Conservation (phyloP, 1,284 basidiomycete species). For the Vanrija humicola region DNA sequence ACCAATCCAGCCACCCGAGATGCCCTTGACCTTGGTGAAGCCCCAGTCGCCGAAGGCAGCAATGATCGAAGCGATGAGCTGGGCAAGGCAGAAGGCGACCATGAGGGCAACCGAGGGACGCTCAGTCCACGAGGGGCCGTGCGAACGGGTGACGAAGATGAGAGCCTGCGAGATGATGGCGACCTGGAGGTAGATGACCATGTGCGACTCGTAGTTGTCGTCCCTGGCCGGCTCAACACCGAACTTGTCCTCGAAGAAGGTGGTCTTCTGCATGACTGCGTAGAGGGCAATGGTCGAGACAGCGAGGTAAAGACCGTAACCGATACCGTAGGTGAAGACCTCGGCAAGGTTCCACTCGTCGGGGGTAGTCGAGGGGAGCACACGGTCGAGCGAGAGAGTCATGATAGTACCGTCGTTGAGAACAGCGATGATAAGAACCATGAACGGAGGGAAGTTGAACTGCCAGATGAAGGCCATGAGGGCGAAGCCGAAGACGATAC, state of each 20-base stretch:
- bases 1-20: conserved; percentile 93
- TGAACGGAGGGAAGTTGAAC: conserved; percentile 99
- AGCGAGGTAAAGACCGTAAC: conserved; percentile 90
- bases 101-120: conserved; percentile 86
- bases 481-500: conserved; percentile 96
- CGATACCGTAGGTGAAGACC: conserved; percentile 92
- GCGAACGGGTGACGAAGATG: conserved; percentile 94
- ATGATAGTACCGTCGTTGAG: conserved; percentile 99
- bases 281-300: conserved; percentile 80
- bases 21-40: conserved; percentile 71
- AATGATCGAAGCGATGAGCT: conserved; percentile 91
- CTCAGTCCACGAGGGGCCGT: conserved; percentile 98
- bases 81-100: conserved; percentile 84
- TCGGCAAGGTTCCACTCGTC: conserved; percentile 95
- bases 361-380: conserved; percentile 82
- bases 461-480: conserved; percentile 92
- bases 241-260: conserved; percentile 86
- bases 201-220: conserved; percentile 51
- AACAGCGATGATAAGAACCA: conserved; percentile 95
- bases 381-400: conserved; percentile 96
- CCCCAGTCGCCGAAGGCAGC: conserved; percentile 88
- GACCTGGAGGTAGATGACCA: conserved; percentile 73
- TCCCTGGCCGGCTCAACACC: conserved; percentile 57
- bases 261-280: conserved; percentile 78
- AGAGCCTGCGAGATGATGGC: conserved; percentile 97